Conservation (phyloP, 441 rosid genomes). For the Croton setiger region DNA sequence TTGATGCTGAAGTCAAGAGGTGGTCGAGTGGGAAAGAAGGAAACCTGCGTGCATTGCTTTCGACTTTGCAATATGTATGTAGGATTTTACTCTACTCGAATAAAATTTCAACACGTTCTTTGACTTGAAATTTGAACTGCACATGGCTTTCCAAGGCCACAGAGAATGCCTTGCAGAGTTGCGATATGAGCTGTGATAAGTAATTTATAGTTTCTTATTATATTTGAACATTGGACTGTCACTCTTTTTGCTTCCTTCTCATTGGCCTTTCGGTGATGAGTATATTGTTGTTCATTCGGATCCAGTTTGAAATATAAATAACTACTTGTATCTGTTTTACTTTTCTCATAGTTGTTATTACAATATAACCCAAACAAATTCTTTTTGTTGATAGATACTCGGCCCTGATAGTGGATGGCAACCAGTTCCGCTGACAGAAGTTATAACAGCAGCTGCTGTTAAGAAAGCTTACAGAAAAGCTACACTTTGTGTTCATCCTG, state of each 20-base stretch:
- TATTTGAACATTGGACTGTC: neutral
- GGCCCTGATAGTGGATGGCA: slow-evolving; percentile 92
- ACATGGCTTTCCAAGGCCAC: neutral
- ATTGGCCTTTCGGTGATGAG: neutral
- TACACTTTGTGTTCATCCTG: slow-evolving; percentile 94
- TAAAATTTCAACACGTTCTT: neutral
- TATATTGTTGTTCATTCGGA: neutral
- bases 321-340: neutral
- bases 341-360: slow-evolving; percentile 1
- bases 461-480: slow-evolving; percentile 97
- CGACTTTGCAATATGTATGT: slow-evolving; percentile 94
- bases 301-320: neutral
- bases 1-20: slow-evolving; percentile 90
- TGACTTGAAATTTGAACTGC: neutral
- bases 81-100: slow-evolving; percentile 10
- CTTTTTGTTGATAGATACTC: slow-evolving; percentile 56
- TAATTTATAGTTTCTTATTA: neutral
- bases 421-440: slow-evolving; percentile 87
- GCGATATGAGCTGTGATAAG: neutral
- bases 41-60: slow-evolving; percentile 88
- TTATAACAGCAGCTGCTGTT: slow-evolving; percentile 87
- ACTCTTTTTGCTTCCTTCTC: neutral
- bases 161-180: neutral
- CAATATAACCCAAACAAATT: neutral
- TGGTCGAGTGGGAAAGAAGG: slow-evolving; percentile 97